phyloP scores from a whole-genome alignment of 495 filamentous ascomycete species.

The Talaromyces wortmannii region DNA sequence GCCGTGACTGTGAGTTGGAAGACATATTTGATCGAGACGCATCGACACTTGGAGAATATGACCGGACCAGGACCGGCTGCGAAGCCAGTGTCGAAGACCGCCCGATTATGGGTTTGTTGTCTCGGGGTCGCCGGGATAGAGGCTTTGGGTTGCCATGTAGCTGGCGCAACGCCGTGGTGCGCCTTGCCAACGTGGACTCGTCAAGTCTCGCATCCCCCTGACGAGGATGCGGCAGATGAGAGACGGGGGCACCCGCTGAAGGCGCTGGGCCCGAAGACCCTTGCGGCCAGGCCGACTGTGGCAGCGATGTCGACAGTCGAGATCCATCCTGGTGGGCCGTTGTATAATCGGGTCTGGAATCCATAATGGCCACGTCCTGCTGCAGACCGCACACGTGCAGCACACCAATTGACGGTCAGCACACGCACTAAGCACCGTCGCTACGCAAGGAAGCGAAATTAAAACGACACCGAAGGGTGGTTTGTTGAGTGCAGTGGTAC shows the following conservation, averaged over 20 bases:
- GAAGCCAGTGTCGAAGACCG: constrained; percentile 20
- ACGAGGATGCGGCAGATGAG: constrained; percentile 15
- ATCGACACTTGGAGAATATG: constrained; percentile 31
- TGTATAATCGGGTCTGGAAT: constrained; percentile 18
- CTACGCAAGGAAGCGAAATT: background rate
- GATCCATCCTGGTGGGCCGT: constrained; percentile 19
- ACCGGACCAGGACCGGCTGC: constrained; percentile 38
- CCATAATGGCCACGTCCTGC: constrained; percentile 19
- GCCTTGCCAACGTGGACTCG: constrained; percentile 21
- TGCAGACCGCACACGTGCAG: background rate
- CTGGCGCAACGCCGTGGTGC: constrained; percentile 23
- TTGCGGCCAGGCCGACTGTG: constrained; percentile 25
- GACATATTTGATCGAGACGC: constrained; percentile 22
- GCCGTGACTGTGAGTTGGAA: constrained; percentile 14
- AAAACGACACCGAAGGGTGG: background rate
- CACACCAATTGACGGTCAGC: background rate
- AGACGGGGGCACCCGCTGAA: constrained; percentile 12
- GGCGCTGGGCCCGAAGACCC: background rate
- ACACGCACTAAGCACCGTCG: background rate
- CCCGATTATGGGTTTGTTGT: constrained; percentile 7
- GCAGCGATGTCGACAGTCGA: constrained; percentile 23
- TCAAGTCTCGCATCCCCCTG: constrained; percentile 18
- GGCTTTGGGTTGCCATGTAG: constrained; percentile 17
- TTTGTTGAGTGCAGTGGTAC: background rate
- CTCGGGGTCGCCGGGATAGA: constrained; percentile 14